Base-by-base conservation (phyloP, 805 yeast species). In the Wickerhamiella kurtzmanii region DNA sequence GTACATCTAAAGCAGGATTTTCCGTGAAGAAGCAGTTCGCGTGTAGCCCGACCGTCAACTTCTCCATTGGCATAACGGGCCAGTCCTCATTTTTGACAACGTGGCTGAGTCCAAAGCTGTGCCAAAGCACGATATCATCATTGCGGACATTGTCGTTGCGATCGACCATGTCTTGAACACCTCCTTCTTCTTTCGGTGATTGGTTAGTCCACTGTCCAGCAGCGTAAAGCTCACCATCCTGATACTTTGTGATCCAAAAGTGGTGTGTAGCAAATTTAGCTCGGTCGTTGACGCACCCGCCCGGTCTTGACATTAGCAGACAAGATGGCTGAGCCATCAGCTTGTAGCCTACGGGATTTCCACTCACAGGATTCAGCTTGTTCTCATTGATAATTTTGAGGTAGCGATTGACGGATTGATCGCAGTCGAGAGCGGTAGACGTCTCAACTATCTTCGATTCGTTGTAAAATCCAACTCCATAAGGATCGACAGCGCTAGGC, bases 181-280 rank as follows among this genome's bases (percentile, higher is more conserved):
- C 60, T 32, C 65, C 71, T 36, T 76, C 77, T 48, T 82, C 61
- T 60, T 86, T 85, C 48, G 72, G 73, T 3, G 88, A 79, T 67
- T 82, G 94, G 64, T 82, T 82, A 50, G 94, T 82, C 70, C 82
- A 81, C 62, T 80, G 87, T 61, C 94, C 94, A 48, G 86, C 87
- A 45, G 87, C 85, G 53, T 69, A 82, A 54, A 80, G 63, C 65
- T 80, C 76, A 58, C 79, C 72, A 59, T 82, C 92, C 44, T 67
- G 66, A 66, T 81, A 79, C 62, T 81, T 80, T 55, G 88, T 79
- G 54, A 81, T 86, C 88, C 89, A 82, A 53, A 82, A 64, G 61
- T 80, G 88, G 61, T 82, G 72, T 20, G 86, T 80, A 28, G 87
- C 85, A 58, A 73, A 82, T 50, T 68, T 69, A 16, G 88, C 88